These are phyloP conservation scores for Collybia mongolica DNA, from an alignment of 768 basidiomycete genomes.

Conservation along the genomic window DNA sequence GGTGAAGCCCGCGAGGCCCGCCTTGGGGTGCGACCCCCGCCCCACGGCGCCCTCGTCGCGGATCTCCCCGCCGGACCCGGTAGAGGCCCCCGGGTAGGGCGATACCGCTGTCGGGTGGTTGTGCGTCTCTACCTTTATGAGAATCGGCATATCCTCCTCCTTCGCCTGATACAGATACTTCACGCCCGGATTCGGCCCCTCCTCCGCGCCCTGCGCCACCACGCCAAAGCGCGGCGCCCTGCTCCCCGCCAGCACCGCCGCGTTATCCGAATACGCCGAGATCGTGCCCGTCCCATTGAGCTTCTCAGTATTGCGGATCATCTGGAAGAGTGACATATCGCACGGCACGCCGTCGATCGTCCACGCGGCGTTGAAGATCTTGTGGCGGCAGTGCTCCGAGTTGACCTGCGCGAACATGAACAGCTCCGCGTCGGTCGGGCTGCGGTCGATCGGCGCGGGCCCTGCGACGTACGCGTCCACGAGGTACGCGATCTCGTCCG, in stretches of 20 bases:
- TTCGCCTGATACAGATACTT: constrained; percentile 51
- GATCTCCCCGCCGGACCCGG: constrained; percentile 98
- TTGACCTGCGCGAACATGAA: constrained; percentile 99
- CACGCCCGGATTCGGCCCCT: constrained; percentile 17
- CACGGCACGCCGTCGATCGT: constrained; percentile 70
- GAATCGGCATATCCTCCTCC: constrained; percentile 77
- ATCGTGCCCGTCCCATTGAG: constrained; percentile 76
- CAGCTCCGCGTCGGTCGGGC: constrained; percentile 95
- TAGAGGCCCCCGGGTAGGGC: constrained; percentile 97
- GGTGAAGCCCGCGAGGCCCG: constrained; percentile 90
- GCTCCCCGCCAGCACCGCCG: constrained; percentile 87
- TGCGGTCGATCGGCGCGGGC: constrained; percentile 61
- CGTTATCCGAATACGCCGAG: constrained; percentile 97
- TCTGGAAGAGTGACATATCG: constrained; percentile 83
- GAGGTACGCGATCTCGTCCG: constrained; percentile 91
- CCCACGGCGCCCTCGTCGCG: constrained; percentile 97
- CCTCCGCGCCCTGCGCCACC: constrained; percentile 20
- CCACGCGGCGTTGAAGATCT: constrained; percentile 99
- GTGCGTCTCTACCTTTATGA: constrained; percentile 98
- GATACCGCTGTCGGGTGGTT: constrained; percentile 99
- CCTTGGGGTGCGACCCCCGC: constrained; percentile 93
- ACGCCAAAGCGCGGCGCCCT: constrained; percentile 73
- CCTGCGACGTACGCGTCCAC: constrained; percentile 84
- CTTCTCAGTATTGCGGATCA: constrained; percentile 96
- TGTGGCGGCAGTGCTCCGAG: constrained; percentile 99